phyloP scores from a whole-genome alignment of 495 filamentous ascomycete species.

The Tuber melanosporum region DNA sequence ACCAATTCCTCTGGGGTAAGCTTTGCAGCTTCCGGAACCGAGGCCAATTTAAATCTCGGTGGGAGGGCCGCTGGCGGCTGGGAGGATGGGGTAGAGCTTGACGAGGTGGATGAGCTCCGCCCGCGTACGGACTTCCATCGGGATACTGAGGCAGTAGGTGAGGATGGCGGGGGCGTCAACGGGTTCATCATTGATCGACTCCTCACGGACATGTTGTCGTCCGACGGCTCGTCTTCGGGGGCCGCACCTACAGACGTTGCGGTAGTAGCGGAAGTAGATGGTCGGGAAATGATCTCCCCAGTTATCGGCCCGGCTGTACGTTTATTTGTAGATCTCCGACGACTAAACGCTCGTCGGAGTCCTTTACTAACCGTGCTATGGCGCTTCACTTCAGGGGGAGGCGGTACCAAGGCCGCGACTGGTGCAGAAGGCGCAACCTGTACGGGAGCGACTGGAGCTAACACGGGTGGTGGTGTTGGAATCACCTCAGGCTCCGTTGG shows the following conservation, averaged over 20 bases:
- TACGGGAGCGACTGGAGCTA: not conserved
- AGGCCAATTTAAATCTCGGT: constrained; percentile 10
- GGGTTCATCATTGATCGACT: constrained; percentile 4
- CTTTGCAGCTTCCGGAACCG: constrained; percentile 21
- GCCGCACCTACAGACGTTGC: constrained; percentile 8
- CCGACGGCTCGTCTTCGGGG: constrained; percentile 9
- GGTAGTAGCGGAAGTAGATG: constrained; percentile 20
- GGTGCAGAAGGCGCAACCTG: not conserved
- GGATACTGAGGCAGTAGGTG: constrained; percentile 21
- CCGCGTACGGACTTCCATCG: constrained; percentile 29
- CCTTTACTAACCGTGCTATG: constrained; percentile 27
- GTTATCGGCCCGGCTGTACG: constrained; percentile 20
- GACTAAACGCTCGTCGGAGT: constrained; percentile 37
- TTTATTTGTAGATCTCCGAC: constrained; percentile 30
- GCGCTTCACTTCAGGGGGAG: constrained; percentile 6
- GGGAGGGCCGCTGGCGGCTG: constrained; percentile 12
- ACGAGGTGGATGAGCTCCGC: not conserved
- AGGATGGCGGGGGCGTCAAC: constrained; percentile 15
- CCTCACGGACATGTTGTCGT: not conserved
- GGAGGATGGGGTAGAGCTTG: constrained; percentile 12
- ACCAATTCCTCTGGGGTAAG: constrained; percentile 33
- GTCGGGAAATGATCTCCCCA: constrained; percentile 32
- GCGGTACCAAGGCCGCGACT: not conserved
- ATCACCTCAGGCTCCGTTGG: constrained; percentile 6
- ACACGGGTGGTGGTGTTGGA: not conserved